phyloP scores from a whole-genome alignment of 176 grass and related monocot genomes.

The Rhynchospora pubera region DNA sequence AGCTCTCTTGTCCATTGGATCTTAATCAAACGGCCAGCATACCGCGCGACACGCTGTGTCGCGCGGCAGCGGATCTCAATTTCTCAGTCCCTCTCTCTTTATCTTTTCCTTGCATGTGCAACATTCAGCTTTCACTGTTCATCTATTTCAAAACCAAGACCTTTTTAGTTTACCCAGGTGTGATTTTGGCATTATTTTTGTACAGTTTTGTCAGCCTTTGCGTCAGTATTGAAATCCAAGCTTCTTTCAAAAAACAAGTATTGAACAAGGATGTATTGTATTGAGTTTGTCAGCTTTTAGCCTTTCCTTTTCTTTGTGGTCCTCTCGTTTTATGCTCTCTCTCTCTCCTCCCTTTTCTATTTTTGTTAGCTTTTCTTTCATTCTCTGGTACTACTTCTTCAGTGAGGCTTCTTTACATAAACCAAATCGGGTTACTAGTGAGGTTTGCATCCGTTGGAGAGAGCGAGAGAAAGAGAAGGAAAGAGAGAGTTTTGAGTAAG shows the following conservation, averaged over 20 bases:
- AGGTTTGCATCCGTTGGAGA: background rate
- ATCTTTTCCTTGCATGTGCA: constrained; percentile 19
- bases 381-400: background rate
- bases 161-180: constrained; percentile 34
- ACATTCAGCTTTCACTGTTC: constrained; percentile 27
- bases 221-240: constrained; percentile 32
- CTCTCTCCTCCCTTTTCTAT: constrained; percentile 30
- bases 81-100: background rate
- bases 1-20: too few relatives aligned
- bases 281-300: constrained; percentile 26
- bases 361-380: constrained; percentile 12
- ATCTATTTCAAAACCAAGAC: constrained; percentile 15
- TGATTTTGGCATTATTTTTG: constrained; percentile 73
- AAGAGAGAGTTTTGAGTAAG: constrained; percentile 7
- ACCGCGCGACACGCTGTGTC: too few relatives aligned
- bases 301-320: constrained; percentile 41
- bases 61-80: too few relatives aligned
- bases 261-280: constrained; percentile 35
- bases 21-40: too few relatives aligned
- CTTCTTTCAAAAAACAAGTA: constrained; percentile 26
- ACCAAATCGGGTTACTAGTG: constrained; percentile 7
- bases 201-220: constrained; percentile 49
- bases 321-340: constrained; percentile 49
- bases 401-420: constrained; percentile 14
- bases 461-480: background rate